Evolutionary conservation across 441 rosid genomes (phyloP).

Genomic region (Daphne laureola): DNA sequence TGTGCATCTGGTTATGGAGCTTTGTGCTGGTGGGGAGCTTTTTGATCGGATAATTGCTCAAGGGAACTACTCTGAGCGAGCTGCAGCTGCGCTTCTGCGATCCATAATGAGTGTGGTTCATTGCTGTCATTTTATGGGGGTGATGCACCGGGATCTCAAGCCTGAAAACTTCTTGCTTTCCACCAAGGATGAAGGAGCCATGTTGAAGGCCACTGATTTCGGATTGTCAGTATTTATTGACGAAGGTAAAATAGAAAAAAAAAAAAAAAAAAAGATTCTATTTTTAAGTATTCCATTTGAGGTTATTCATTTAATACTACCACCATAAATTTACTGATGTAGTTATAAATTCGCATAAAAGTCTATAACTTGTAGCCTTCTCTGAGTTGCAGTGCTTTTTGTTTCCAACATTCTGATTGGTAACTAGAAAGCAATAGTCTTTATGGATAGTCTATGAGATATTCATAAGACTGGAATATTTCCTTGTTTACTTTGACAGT

Average conservation of each 20-base stretch:
- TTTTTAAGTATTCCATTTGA: not conserved
- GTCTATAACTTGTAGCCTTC: too few species aligned
- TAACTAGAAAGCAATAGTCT: too few species aligned
- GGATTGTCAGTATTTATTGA: conserved; percentile 86
- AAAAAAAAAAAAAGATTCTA: not conserved
- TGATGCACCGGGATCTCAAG: conserved; percentile 87
- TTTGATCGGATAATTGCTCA: conserved; percentile 73
- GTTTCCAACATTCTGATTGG: too few species aligned
- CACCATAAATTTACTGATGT: too few species aligned
- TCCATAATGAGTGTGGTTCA: conserved; percentile 78
- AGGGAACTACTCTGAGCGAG: conserved; percentile 86
- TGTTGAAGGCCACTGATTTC: conserved; percentile 86
- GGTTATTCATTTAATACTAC: too few species aligned
- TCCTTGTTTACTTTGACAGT: too few species aligned
- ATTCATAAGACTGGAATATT: too few species aligned
- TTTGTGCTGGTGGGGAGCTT: conserved; percentile 95
- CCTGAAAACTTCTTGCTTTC: conserved; percentile 89
- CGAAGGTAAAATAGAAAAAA: conserved; percentile 72
- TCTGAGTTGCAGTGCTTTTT: too few species aligned
- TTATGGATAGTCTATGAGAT: too few species aligned
- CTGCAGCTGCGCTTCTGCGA: conserved; percentile 66
- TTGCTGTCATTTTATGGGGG: conserved; percentile 90
- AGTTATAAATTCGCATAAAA: too few species aligned
- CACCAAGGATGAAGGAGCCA: conserved; percentile 55
- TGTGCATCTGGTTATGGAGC: conserved; percentile 93